Evolutionary conservation across 495 filamentous ascomycete species (phyloP).

Genomic region (Aspergillus diversus): DNA sequence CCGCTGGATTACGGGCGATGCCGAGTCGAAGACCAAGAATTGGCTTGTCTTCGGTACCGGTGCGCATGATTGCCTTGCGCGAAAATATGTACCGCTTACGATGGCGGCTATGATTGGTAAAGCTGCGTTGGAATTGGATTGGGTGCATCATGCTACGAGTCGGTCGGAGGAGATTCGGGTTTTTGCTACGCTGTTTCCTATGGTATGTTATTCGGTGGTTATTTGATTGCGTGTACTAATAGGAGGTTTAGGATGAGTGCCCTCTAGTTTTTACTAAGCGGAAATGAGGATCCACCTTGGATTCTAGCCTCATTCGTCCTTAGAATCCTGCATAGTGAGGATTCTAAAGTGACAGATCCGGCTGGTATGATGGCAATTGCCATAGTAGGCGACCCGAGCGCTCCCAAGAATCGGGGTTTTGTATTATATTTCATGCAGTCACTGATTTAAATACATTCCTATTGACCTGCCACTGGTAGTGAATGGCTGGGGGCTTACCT

Average conservation of each 20-base stretch:
- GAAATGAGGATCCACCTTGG: not conserved
- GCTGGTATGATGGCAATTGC: too few relatives aligned
- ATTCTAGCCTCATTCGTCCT: too few relatives aligned
- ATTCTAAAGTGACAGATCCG: too few relatives aligned
- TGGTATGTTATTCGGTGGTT: slow-evolving; percentile 51
- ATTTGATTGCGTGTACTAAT: not conserved
- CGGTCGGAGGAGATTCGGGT: slow-evolving; percentile 89
- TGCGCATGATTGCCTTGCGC: slow-evolving; percentile 89
- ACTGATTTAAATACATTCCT: too few relatives aligned
- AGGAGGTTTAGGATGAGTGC: not conserved
- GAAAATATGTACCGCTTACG: slow-evolving; percentile 83
- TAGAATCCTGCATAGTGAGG: too few relatives aligned
- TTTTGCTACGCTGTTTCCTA: slow-evolving; percentile 93
- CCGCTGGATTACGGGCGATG: slow-evolving; percentile 85
- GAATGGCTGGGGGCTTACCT: too few relatives aligned
- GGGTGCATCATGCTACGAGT: slow-evolving; percentile 79
- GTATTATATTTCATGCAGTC: too few relatives aligned
- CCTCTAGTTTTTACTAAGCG: slow-evolving; percentile 4
- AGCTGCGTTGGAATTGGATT: slow-evolving; percentile 79
- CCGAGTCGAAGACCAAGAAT: slow-evolving; percentile 90
- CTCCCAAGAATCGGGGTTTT: too few relatives aligned
- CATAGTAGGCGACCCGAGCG: too few relatives aligned
- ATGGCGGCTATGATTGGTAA: slow-evolving; percentile 88
- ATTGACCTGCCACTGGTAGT: too few relatives aligned
- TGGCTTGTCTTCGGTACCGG: slow-evolving; percentile 94